phyloP scores from a whole-genome alignment of 2,329 filamentous ascomycete species.

The Penicillium brasilianum region DNA sequence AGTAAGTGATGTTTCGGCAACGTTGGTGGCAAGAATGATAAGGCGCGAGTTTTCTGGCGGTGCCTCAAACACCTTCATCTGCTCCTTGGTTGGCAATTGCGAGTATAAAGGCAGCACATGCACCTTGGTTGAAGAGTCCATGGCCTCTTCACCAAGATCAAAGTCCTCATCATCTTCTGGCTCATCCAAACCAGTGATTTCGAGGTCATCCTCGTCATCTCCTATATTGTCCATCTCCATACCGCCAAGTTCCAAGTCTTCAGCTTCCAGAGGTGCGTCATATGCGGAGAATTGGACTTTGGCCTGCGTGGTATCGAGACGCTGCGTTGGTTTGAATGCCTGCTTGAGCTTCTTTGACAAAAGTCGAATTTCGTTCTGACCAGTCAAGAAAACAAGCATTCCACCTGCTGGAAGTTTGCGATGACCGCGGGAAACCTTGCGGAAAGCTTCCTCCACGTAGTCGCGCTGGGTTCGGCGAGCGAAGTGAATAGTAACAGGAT shows the following conservation, averaged over 20 bases:
- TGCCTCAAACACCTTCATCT: constrained; percentile 86
- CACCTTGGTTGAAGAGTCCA: constrained; percentile 68
- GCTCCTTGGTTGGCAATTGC: constrained; percentile 84
- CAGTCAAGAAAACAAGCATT: constrained; percentile 92
- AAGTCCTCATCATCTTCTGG: constrained; percentile 69
- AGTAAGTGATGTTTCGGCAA: constrained; percentile 95
- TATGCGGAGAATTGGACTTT: constrained; percentile 76
- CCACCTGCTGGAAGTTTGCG: constrained; percentile 86
- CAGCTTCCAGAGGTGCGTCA: constrained; percentile 79
- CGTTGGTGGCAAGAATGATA: constrained; percentile 91
- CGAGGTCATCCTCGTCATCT: constrained; percentile 61
- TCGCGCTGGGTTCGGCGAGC: constrained; percentile 79
- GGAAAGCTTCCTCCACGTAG: constrained; percentile 88
- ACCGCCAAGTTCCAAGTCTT: constrained; percentile 83
- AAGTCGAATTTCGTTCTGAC: constrained; percentile 85
- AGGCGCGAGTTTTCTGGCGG: constrained; percentile 81
- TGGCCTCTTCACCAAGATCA: constrained; percentile 67
- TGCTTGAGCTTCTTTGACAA: constrained; percentile 80
- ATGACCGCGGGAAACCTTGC: constrained; percentile 85
- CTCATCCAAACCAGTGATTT: constrained; percentile 65
- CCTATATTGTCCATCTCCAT: constrained; percentile 52
- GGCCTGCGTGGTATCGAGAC: constrained; percentile 60
- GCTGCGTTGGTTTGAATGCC: constrained; percentile 62
- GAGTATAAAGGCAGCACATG: constrained; percentile 95
- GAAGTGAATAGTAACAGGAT: constrained; percentile 88